Evolutionary conservation across 306 rosid species (phyloP).

Genomic region (Quercus wislizeni): DNA sequence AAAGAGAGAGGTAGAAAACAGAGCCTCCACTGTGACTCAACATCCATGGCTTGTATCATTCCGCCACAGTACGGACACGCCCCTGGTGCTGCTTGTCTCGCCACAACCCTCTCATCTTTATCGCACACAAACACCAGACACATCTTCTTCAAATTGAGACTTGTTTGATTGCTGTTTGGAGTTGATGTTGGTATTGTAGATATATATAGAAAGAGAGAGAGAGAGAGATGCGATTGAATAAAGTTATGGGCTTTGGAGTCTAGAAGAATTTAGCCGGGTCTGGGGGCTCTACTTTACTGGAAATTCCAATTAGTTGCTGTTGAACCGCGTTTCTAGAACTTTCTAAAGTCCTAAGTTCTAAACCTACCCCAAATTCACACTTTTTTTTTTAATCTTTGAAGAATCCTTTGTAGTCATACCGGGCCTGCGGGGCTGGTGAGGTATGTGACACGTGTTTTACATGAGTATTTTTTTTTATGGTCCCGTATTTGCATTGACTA

Average conservation of each 20-base stretch:
- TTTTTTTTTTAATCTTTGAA: not conserved
- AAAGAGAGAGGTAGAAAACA: constrained; percentile 65
- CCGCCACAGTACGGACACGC: constrained; percentile 83
- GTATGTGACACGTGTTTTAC: no score
- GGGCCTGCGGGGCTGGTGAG: no score
- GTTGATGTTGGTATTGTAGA: not conserved
- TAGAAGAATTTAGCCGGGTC: constrained; percentile 10
- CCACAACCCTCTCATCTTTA: constrained; percentile 56
- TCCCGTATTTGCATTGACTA: no score
- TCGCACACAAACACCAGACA: constrained; percentile 90
- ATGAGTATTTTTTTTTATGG: no score
- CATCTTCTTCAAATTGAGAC: constrained; percentile 32
- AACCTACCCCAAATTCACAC: no score
- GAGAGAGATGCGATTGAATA: not conserved
- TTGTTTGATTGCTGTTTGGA: not conserved
- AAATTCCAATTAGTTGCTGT: not conserved
- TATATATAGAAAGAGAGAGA: not conserved
- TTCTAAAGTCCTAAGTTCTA: not conserved
- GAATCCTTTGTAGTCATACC: not conserved
- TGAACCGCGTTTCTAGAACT: constrained; percentile 22
- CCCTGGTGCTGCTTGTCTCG: constrained; percentile 75
- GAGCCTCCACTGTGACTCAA: constrained; percentile 59
- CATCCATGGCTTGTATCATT: constrained; percentile 66
- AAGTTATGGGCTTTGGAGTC: not conserved
- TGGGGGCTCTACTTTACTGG: not conserved